Evolutionary conservation across 805 yeast species (phyloP).

Genomic region (Komagataella pastoris): DNA sequence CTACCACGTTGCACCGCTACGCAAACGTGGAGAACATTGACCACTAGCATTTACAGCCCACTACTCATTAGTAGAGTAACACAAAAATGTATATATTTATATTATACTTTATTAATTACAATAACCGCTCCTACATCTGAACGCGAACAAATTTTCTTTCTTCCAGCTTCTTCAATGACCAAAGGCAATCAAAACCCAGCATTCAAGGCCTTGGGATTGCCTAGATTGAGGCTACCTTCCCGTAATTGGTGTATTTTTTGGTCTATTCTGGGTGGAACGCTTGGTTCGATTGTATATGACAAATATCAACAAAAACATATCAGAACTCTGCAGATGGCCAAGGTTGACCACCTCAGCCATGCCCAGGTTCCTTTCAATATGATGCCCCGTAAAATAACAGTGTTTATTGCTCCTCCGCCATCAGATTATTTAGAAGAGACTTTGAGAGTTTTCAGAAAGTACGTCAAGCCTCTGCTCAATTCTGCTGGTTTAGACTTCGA

Average conservation of each 20-base stretch:
- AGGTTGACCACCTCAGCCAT: constrained; percentile 41
- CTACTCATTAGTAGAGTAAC: background rate
- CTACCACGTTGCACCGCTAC: constrained; percentile 35
- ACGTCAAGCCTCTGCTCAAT: constrained; percentile 74
- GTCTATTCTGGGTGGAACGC: constrained; percentile 46
- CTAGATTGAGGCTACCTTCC: constrained; percentile 66
- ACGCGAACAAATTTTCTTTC: background rate
- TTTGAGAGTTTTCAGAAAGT: constrained; percentile 59
- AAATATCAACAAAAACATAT: constrained; percentile 55
- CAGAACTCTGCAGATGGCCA: constrained; percentile 48
- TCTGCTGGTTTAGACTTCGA: constrained; percentile 81
- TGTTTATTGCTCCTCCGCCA: constrained; percentile 95
- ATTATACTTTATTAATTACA: no score
- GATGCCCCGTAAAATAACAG: constrained; percentile 62
- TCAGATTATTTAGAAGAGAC: constrained; percentile 75
- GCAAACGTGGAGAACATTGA: constrained; percentile 56
- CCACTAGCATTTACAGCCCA: background rate
- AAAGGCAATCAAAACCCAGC: constrained; percentile 61
- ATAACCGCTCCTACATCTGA: background rate
- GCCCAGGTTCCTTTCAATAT: constrained; percentile 28
- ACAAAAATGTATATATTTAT: background rate
- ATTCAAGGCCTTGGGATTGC: constrained; percentile 73
- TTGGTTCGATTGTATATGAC: constrained; percentile 77
- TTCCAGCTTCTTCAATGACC: background rate
- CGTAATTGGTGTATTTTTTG: constrained; percentile 91